These are phyloP conservation scores for Acacia crassicarpa DNA, from an alignment of 306 rosid species.

Conservation along the genomic window DNA sequence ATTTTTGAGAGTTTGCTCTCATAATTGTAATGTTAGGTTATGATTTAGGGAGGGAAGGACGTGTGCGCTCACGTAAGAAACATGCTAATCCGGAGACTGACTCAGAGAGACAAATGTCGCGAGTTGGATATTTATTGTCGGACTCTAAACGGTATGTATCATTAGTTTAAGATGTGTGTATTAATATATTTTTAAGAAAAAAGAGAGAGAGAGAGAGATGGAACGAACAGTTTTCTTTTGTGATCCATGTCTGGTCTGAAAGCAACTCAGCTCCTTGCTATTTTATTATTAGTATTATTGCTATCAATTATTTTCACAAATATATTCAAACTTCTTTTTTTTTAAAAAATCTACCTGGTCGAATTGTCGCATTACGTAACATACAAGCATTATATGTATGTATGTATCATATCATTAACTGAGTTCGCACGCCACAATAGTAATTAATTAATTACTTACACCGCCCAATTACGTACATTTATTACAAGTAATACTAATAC, in stretches of 20 bases:
- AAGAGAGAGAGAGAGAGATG: not conserved
- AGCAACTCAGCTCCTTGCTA: conserved; percentile 1
- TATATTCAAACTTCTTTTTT: conserved; percentile 10
- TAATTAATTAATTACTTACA: not conserved
- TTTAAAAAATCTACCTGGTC: conserved; percentile 7
- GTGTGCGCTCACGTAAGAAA: conserved; percentile 51
- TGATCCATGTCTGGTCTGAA: not conserved
- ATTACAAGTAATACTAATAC: not conserved
- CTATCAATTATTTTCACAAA: not conserved
- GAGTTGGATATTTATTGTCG: conserved; percentile 50
- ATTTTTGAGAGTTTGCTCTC: too few species aligned
- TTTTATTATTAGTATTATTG: not conserved
- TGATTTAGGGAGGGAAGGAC: conserved; percentile 27
- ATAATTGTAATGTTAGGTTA: not conserved
- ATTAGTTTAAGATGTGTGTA: conserved; percentile 1
- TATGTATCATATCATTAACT: conserved; percentile 10
- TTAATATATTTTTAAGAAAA: not conserved
- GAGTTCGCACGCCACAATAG: conserved; percentile 26
- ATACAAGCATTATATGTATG: conserved; percentile 18
- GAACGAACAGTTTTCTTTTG: conserved; percentile 3
- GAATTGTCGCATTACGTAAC: conserved; percentile 30
- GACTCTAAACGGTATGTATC: conserved; percentile 27
- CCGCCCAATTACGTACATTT: not conserved
- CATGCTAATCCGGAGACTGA: conserved; percentile 27
- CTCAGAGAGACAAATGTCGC: conserved; percentile 58